Conservation (phyloP, 352 stramenopile genomes). For the Phytophthora parvispora region DNA sequence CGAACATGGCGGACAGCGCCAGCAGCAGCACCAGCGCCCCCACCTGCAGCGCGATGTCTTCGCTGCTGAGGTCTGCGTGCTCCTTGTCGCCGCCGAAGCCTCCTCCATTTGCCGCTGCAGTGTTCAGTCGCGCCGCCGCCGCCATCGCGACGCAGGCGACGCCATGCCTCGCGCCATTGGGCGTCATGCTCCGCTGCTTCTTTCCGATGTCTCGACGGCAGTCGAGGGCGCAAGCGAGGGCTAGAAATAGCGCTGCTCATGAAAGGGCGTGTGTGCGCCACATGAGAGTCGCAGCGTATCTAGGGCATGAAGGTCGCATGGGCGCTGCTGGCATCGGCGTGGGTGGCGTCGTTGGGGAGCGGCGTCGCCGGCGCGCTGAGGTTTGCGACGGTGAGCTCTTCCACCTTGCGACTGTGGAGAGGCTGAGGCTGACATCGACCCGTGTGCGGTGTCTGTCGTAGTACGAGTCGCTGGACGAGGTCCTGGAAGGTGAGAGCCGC, state of each 20-base stretch:
- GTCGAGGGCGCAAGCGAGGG: too few relatives aligned
- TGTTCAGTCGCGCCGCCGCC: slow-evolving; percentile 5
- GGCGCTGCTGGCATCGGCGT: slow-evolving; percentile 13
- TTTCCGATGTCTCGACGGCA: not conserved
- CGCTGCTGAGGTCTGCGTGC: slow-evolving; percentile 12
- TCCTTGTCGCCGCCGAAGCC: slow-evolving; percentile 3
- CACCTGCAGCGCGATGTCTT: slow-evolving; percentile 57
- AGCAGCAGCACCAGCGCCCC: slow-evolving; percentile 68
- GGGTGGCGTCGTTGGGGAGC: not conserved
- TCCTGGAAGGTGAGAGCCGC: slow-evolving; percentile 20
- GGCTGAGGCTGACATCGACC: not conserved
- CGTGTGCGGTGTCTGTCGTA: not conserved
- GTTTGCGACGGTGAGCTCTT: slow-evolving; percentile 24
- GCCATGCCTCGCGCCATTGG: not conserved
- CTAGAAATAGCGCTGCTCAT: slow-evolving; percentile 26
- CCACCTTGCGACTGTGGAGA: not conserved
- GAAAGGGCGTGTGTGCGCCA: slow-evolving; percentile 19
- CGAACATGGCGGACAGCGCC: slow-evolving; percentile 93
- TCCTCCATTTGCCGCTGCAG: slow-evolving; percentile 5
- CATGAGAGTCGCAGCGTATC: slow-evolving; percentile 1
- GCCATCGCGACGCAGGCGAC: slow-evolving; percentile 1
- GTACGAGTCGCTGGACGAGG: slow-evolving; percentile 31
- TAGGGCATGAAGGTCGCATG: slow-evolving; percentile 30
- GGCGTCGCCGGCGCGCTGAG: slow-evolving; percentile 9
- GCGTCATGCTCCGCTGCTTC: slow-evolving; percentile 3